Percentiles rank a stretch among this genome's conserved stretches.
phyloP scores from a whole-genome alignment of 2,329 filamentous ascomycete genomes.

The Arthroderma sp. region DNA sequence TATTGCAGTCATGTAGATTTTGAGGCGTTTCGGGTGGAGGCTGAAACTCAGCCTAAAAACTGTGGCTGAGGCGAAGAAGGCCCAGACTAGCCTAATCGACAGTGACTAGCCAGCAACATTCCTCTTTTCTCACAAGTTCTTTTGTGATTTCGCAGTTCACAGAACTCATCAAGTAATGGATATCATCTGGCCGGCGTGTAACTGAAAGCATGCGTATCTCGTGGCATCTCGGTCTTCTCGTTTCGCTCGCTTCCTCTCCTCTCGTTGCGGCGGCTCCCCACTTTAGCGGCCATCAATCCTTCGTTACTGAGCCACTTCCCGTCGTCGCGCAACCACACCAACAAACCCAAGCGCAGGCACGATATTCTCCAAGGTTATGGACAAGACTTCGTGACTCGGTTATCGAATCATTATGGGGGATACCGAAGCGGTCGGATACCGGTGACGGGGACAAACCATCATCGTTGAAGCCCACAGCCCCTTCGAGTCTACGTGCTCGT shows the following conservation, averaged over 20 bases:
- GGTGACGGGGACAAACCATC: slow-evolving; percentile 12
- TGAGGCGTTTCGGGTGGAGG: no score
- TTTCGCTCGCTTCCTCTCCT: slow-evolving; percentile 2
- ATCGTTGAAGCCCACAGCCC: slow-evolving; percentile 15
- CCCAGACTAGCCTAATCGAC: no score
- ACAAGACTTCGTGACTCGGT: slow-evolving; percentile 28
- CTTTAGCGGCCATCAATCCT: slow-evolving; percentile 2
- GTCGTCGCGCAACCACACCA: slow-evolving; percentile 19
- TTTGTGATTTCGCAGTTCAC: background rate
- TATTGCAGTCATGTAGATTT: no score
- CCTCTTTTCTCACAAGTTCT: no score
- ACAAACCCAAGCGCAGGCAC: slow-evolving; percentile 17
- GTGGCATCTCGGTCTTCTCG: background rate
- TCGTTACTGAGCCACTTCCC: slow-evolving; percentile 12
- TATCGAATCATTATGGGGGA: slow-evolving; percentile 32
- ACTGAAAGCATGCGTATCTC: slow-evolving; percentile 1
- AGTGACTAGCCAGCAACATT: no score
- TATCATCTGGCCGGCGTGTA: background rate
- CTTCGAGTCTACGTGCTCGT: slow-evolving; percentile 30
- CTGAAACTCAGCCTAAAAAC: no score
- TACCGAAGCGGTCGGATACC: slow-evolving; percentile 14
- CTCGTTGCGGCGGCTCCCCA: slow-evolving; percentile 7
- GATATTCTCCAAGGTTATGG: slow-evolving; percentile 22
- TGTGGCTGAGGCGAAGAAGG: no score
- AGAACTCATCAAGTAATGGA: background rate